Percentiles rank a stretch among this genome's conserved stretches.
Conservation (phyloP, 2,329 filamentous ascomycete genomes). For the Penicillium griseofulvum region DNA sequence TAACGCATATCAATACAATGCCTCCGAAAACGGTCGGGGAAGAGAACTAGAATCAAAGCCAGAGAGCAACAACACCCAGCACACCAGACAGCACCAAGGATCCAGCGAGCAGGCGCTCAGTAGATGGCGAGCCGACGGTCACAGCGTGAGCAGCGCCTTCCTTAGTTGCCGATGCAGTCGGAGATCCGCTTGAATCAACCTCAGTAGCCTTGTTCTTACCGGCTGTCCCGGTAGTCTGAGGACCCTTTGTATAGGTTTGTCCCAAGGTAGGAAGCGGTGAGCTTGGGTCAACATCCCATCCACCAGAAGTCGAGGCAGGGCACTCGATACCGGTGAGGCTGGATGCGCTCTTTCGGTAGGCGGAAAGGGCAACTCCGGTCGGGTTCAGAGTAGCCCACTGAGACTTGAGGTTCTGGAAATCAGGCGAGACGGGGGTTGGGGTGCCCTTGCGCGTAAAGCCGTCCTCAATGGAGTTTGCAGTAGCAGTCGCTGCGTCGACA, state of each 20-base stretch:
- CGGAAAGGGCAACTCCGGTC: slow-evolving; percentile 62
- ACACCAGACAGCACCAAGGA: slow-evolving; percentile 22
- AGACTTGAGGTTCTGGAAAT: slow-evolving; percentile 73
- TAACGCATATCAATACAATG: slow-evolving; percentile 21
- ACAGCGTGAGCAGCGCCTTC: slow-evolving; percentile 4
- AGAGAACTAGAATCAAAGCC: slow-evolving; percentile 17
- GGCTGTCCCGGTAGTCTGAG: slow-evolving; percentile 12
- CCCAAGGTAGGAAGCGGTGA: slow-evolving; percentile 68
- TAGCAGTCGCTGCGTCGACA: slow-evolving; percentile 53
- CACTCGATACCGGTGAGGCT: slow-evolving; percentile 62
- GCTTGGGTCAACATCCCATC: slow-evolving; percentile 72
- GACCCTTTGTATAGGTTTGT: slow-evolving; percentile 39
- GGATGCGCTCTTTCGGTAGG: slow-evolving; percentile 64
- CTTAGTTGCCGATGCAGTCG: slow-evolving; percentile 5
- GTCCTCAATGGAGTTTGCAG: slow-evolving; percentile 58
- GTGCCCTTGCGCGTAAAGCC: slow-evolving; percentile 70
- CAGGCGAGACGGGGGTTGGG: slow-evolving; percentile 69
- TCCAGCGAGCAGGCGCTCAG: slow-evolving; percentile 17
- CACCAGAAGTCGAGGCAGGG: slow-evolving; percentile 64
- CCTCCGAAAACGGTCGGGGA: background rate
- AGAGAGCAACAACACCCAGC: slow-evolving; percentile 23
- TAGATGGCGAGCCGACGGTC: slow-evolving; percentile 8
- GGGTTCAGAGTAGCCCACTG: slow-evolving; percentile 74
- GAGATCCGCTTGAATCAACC: background rate
- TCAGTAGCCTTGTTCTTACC: slow-evolving; percentile 10